Conservation (phyloP, 345 rosid species). For the Xanthoceras sorbifolium region DNA sequence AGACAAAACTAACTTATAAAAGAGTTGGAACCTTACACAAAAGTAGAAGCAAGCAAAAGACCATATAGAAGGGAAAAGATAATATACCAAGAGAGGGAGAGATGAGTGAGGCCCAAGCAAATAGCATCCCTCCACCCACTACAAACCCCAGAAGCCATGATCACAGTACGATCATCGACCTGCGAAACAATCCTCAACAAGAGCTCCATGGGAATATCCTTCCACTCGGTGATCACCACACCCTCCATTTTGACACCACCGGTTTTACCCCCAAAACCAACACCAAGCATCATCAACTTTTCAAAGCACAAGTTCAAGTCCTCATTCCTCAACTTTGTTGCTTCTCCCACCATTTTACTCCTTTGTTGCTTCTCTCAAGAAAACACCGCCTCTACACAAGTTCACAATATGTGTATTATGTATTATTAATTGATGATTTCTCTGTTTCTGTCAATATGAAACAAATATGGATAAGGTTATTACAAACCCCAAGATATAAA, state of each 20-base stretch:
- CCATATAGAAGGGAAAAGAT: neutral
- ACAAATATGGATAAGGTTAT: neutral
- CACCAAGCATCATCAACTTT: slow-evolving; percentile 52
- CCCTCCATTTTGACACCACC: slow-evolving; percentile 50
- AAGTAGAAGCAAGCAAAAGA: neutral
- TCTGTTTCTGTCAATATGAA: slow-evolving; percentile 39
- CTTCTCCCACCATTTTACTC: slow-evolving; percentile 39
- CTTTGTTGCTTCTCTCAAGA: neutral
- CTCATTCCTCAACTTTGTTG: slow-evolving; percentile 36
- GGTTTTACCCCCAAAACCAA: neutral
- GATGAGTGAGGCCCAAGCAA: slow-evolving; percentile 72
- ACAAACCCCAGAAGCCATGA: slow-evolving; percentile 87
- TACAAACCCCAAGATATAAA: neutral
- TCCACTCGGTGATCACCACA: slow-evolving; percentile 65
- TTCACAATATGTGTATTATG: neutral
- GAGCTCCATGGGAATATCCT: slow-evolving; percentile 88
- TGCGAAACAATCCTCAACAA: slow-evolving; percentile 71
- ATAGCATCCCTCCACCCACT: slow-evolving; percentile 92
- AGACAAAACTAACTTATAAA: no score
- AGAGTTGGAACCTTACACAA: no score
- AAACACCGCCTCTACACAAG: slow-evolving; percentile 27
- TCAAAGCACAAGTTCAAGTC: slow-evolving; percentile 64
- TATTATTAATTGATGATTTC: slow-evolving; percentile 4
- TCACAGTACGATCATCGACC: slow-evolving; percentile 71
- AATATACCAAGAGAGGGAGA: slow-evolving; percentile 75